phyloP scores from a whole-genome alignment of 257 asterid species.

The Thymus mandschuricus region DNA sequence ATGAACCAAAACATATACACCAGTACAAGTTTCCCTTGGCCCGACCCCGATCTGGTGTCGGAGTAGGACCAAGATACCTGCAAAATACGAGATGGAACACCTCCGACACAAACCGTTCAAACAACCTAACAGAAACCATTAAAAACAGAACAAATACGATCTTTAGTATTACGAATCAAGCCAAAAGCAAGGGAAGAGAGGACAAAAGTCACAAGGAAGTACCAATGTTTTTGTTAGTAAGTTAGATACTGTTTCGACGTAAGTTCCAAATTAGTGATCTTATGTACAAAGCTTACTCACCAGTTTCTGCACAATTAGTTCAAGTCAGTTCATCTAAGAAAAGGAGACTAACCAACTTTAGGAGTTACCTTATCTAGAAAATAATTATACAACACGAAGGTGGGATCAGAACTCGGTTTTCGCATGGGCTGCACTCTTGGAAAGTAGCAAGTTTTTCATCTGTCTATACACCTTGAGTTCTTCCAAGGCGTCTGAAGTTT shows the following conservation, averaged over 20 bases:
- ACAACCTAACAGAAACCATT: neutral
- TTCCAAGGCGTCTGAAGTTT: slow-evolving; percentile 84
- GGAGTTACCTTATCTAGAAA: slow-evolving; percentile 17
- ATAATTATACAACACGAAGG: slow-evolving; percentile 24
- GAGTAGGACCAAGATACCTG: neutral
- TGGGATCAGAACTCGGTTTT: slow-evolving; percentile 29
- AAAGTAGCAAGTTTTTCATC: slow-evolving; percentile 73
- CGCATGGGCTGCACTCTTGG: slow-evolving; percentile 60
- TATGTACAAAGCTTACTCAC: slow-evolving; percentile 28
- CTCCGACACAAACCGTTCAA: neutral
- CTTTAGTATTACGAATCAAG: too few species aligned
- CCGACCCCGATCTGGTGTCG: neutral
- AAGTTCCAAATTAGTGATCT: slow-evolving; percentile 11
- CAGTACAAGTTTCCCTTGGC: neutral
- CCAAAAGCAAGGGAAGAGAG: neutral
- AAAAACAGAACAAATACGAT: neutral
- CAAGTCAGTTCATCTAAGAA: slow-evolving; percentile 9
- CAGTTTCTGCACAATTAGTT: slow-evolving; percentile 7
- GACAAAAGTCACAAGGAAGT: slow-evolving; percentile 9
- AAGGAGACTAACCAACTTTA: neutral
- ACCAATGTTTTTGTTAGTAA: neutral
- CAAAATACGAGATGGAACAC: neutral
- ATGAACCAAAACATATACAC: neutral
- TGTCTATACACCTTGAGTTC: slow-evolving; percentile 77
- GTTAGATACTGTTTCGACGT: neutral